Percentiles rank a stretch among this genome's conserved stretches.
Evolutionary conservation across 495 filamentous ascomycete species (phyloP).

Genomic region (Immersiella caudata): DNA sequence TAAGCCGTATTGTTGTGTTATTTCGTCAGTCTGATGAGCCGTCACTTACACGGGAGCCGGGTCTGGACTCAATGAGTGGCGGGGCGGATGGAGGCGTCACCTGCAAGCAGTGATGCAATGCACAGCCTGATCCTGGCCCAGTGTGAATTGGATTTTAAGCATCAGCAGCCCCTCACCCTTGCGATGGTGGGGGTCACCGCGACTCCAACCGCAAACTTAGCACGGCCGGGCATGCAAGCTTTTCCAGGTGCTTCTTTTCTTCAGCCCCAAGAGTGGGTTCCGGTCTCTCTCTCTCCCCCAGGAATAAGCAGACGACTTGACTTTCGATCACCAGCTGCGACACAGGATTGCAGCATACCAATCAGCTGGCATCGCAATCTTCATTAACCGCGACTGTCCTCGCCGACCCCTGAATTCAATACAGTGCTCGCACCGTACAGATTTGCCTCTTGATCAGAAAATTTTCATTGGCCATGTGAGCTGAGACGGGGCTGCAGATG

Average conservation of each 20-base stretch:
- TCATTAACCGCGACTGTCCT: neutral
- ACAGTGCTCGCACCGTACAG: conserved; percentile 28
- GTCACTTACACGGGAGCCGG: conserved; percentile 15
- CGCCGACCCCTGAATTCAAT: neutral
- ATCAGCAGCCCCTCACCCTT: neutral
- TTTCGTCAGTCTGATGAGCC: neutral
- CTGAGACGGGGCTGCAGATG: conserved; percentile 20
- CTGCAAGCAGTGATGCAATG: conserved; percentile 28
- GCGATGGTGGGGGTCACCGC: conserved; percentile 6
- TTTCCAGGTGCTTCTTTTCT: neutral
- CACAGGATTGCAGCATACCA: neutral
- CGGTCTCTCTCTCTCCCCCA: too few relatives aligned
- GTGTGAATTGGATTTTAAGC: conserved; percentile 29
- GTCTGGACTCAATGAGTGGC: conserved; percentile 23
- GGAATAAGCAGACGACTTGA: neutral
- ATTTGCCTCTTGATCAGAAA: conserved; percentile 28
- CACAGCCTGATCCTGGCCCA: conserved; percentile 11
- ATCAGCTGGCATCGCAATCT: neutral
- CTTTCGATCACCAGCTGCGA: neutral
- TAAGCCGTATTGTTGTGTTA: neutral
- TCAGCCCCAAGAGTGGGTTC: neutral
- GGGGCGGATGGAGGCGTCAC: conserved; percentile 28
- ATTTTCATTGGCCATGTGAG: conserved; percentile 37
- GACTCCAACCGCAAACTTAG: neutral
- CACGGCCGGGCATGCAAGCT: neutral